A percentile compares a stretch with the other conserved stretches of the same genome.
Conservation (phyloP, 129 eudicot genomes). For the Pseudognaphalium luteoalbum region DNA sequence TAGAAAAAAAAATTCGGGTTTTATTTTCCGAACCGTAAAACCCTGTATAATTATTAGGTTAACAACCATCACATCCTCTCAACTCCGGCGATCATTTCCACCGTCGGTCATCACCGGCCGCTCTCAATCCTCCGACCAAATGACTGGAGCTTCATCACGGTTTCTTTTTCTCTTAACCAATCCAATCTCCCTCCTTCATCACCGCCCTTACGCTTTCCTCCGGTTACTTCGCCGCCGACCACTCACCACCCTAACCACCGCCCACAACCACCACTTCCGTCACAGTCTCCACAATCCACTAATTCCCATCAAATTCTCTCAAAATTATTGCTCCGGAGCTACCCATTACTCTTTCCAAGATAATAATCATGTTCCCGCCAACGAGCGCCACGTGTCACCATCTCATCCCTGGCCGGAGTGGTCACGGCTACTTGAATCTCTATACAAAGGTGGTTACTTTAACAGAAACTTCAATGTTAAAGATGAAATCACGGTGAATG, state of each 20-base stretch:
- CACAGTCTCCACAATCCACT: constrained; percentile 8
- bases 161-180: constrained; percentile 44
- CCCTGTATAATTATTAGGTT: not conserved
- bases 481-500: constrained; percentile 39
- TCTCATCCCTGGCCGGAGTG: constrained; percentile 71
- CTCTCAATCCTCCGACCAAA: constrained; percentile 7
- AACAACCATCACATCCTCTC: not conserved
- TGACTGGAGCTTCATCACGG: constrained; percentile 41
- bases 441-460: constrained; percentile 33
- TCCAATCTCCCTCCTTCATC: constrained; percentile 47
- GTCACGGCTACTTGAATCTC: constrained; percentile 40
- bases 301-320: constrained; percentile 21
- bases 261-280: constrained; percentile 17
- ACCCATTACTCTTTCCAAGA: constrained; percentile 19
- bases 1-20: constrained; percentile 1
- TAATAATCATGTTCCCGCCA: constrained; percentile 9
- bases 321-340: constrained; percentile 40
- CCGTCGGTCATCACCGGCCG: constrained; percentile 17
- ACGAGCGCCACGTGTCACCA: constrained; percentile 16
- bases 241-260: constrained; percentile 20
- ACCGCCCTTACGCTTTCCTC: constrained; percentile 31
- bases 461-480: constrained; percentile 22
- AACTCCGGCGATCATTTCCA: constrained; percentile 27
- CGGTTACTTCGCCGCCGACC: constrained; percentile 33
- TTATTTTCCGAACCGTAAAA: not conserved